Evolutionary conservation across 2,329 filamentous ascomycete genomes (phyloP), one percentile per base, ranked within the genome.

Genomic region (Aspergillus thermomutatus): DNA sequence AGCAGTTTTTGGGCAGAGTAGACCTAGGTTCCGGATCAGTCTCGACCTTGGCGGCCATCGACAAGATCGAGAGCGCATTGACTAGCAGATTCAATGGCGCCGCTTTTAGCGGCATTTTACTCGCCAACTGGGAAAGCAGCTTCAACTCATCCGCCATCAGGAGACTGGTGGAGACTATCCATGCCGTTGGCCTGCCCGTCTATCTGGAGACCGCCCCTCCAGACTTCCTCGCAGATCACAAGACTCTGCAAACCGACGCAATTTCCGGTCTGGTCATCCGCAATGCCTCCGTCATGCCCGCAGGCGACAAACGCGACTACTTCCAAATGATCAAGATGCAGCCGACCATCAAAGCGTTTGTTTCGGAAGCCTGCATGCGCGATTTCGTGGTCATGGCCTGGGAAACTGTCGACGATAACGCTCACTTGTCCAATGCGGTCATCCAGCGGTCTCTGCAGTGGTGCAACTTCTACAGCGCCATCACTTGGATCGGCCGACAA

Each of bases 381-480:
- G 70, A 75, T n/a, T 77, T 77, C 49, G 67, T 69, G 0, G 72
- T 79, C 1, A 66, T 79, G 54, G 70, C 72, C 5, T 80, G 78
- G 77, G 78, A 81, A 53, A 78, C 75, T 0, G 57, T 79, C 10
- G 72, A 78, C 31, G 68, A 80, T 53, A 59, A 71, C 34, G 71
- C 70, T 4, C 41, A 61, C 3, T 34, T 77, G 14, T 68, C 73
- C 1, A 77, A 79, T 60, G 75, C 77, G 0, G 72, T 79, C 8
- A 61, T 77, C 17, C 75, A 75, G 56, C 66, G 79, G 48, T 76
- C 74, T 28, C 72, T 75, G 48, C 71, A 75, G 28, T 81, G 79
- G 79, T 78, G 75, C 59, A 73, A 72, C 26, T 81, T 79, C 60
- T 78, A 80, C 62, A 79, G 73, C 56, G 73, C 71, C 4, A 66